Evolutionary conservation across 768 basidiomycete genomes (phyloP), one percentile per base, ranked within the genome.

Genomic region (Chalciporus chontae): DNA sequence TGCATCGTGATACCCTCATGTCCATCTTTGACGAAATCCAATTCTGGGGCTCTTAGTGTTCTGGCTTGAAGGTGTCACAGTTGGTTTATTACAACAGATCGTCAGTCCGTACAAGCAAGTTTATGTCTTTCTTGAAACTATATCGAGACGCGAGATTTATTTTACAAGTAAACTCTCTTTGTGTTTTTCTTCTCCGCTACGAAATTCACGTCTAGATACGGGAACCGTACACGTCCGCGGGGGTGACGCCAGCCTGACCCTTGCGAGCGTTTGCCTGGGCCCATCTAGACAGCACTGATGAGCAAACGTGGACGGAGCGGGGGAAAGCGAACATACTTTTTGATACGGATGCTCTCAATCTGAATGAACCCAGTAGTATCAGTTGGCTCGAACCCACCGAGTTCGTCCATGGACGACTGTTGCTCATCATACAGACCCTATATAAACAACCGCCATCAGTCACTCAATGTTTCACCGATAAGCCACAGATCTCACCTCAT

Each of bases 401-500:
- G 84, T 73, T 95, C 94, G 69, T 99, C 96, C 96, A 99, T 98
- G 47, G 94, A 96, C 9, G 91, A 92, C 71, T 96, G 80, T 27
- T 85, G 85, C 63, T 90, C 94, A 63, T 99, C 96, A 67, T 99
- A 99, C 21, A 99, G 78, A 65, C 91, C 90, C 86, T 90, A 53
- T 21, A 4, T 21, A 4, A 2, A 24, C 19, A 8, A 38, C 15
- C 4, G 14, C 9, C n/a, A 3, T 43, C 24, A 46, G 19, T 51
- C 56, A 26, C 8, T 5, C 26, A 2, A 26, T 8, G 26, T 26
- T 7, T 26, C 26, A 44, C 10, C 4, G 9, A 31, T 13, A 50
- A 21, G 18, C 17, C 11, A n/a, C 40, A 8, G 0, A 40, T 64
- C 78, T 38, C 52, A 87, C 88, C 80, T 94, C 91, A 15, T 88